Base-by-base conservation (phyloP, 192 early-diverging fungal species). In the Linnemannia exigua region DNA sequence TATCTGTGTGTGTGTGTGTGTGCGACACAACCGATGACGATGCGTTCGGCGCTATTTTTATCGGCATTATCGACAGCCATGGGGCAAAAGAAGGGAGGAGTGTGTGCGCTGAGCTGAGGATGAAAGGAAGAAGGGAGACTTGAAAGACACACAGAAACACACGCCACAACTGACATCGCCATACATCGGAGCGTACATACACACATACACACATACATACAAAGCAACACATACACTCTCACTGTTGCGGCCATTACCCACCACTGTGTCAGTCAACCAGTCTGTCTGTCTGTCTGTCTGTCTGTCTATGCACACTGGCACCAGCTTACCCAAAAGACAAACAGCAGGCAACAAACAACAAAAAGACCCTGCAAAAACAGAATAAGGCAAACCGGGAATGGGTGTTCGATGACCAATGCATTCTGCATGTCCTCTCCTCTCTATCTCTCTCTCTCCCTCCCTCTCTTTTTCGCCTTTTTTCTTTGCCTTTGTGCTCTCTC, bases 61-160 rank as follows among this genome's bases (percentile, higher is more conserved):
- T 63, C 58, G 3, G 58, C 58, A 63, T 63, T 31, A 63, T 63
- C 58, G 28, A 63, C 58, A 63, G 58, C 58, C 58, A 63, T 58
- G 20, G 52, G 41, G 41, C 41, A 54, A 1, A 28, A 25, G 50
- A 20, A 20, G 17, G 50, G 50, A 51, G 52, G 51, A 22, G 19
- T 25, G 51, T 61, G 54, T 61, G 25, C 25, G 54, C 54, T 61
- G 54, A 61, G 54, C 54, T 61, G 54, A 61, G 58, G 58, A 63
- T 33, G 58, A 63, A 54, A 25, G 52, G n/a, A 54, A n/a, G n/a
- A n/a, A n/a, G n/a, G n/a, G n/a, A n/a, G n/a, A n/a, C n/a, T n/a
- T n/a, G n/a, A n/a, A n/a, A n/a, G n/a, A n/a, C n/a, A n/a, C n/a
- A n/a, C n/a, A n/a, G 52, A 25, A 54, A 54, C 2, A 25, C 52